Conservation (phyloP, 73 alveolate genomes). For the Paramecium bursaria region DNA sequence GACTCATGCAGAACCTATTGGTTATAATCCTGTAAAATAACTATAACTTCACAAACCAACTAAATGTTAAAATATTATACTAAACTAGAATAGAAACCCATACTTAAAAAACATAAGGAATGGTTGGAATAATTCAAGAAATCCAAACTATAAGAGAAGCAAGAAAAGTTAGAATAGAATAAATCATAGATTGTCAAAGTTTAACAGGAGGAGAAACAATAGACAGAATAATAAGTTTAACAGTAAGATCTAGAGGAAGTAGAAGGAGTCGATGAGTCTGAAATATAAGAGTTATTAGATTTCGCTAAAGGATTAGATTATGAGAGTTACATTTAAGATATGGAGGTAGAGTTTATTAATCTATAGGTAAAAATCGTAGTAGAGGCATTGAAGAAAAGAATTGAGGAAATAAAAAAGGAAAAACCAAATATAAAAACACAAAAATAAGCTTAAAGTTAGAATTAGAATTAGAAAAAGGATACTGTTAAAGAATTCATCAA, state of each 20-base stretch:
- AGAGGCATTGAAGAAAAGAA: slow-evolving; percentile 43
- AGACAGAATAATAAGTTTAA: background rate
- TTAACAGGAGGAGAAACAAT: background rate
- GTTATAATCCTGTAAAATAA: slow-evolving; percentile 57
- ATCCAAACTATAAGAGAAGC: slow-evolving; percentile 7
- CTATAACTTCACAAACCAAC: slow-evolving; percentile 49
- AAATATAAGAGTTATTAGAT: slow-evolving; percentile 26
- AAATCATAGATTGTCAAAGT: slow-evolving; percentile 2
- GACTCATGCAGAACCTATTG: slow-evolving; percentile 51
- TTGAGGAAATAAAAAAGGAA: slow-evolving; percentile 20
- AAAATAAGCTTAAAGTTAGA: slow-evolving; percentile 11
- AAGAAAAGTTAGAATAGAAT: too few species aligned
- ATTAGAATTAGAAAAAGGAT: background rate
- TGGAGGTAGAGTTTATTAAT: slow-evolving; percentile 12
- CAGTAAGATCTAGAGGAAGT: background rate
- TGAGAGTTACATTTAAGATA: slow-evolving; percentile 19
- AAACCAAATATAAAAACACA: slow-evolving; percentile 3
- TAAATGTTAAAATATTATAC: background rate
- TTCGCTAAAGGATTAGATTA: slow-evolving; percentile 40
- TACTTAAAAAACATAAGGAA: slow-evolving; percentile 35
- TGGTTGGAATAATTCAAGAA: slow-evolving; percentile 19
- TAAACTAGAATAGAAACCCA: slow-evolving; percentile 5
- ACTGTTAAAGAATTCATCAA: background rate
- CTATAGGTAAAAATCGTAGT: slow-evolving; percentile 36
- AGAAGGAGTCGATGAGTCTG: slow-evolving; percentile 40